These are phyloP conservation scores for Eucalyptus brandiana DNA, from an alignment of 345 rosid genomes.

Conservation along the genomic window DNA sequence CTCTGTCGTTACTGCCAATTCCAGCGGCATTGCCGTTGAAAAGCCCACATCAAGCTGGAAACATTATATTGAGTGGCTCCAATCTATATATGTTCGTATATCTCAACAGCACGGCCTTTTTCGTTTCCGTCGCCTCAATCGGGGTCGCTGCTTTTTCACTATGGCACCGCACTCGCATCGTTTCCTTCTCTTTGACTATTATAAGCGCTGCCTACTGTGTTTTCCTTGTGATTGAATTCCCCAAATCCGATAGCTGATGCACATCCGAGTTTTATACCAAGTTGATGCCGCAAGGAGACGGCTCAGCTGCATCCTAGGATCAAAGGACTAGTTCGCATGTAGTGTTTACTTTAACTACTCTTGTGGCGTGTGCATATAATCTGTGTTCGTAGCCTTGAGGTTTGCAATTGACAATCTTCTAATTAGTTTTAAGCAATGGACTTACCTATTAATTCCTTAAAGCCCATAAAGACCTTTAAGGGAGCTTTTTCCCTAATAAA, in stretches of 20 bases:
- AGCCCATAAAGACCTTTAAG: no score
- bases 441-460: no score
- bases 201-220: not conserved
- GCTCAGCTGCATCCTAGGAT: not conserved
- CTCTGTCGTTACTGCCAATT: not conserved
- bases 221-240: not conserved
- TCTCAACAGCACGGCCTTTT: not conserved
- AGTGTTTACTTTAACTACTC: not conserved
- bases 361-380: not conserved
- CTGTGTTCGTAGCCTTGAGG: no score
- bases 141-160: not conserved
- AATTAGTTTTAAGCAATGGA: no score
- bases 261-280: not conserved
- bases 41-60: not conserved
- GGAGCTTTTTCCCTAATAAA: no score
- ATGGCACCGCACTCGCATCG: not conserved
- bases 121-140: not conserved
- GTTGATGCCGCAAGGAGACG: not conserved
- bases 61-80: not conserved
- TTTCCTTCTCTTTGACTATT: not conserved
- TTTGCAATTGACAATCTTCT: no score
- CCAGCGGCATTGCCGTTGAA: not conserved
- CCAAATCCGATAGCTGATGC: not conserved
- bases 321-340: not conserved
- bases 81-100: fast-evolving